Base-by-base conservation (phyloP, 2,329 filamentous ascomycete species). In the Polytolypa hystricis region DNA sequence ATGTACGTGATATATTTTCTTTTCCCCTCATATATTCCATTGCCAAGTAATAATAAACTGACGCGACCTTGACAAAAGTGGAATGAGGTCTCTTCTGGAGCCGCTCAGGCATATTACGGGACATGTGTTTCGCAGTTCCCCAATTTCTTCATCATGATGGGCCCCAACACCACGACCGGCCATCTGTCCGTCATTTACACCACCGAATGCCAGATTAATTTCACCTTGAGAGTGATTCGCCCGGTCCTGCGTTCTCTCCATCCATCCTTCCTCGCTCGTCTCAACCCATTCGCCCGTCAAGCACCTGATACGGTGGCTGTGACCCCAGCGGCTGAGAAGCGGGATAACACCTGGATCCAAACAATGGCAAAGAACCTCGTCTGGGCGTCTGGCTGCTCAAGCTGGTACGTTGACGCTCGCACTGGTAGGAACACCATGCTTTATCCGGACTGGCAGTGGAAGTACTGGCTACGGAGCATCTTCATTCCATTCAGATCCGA, bases 201-300 rank as follows among this genome's bases (percentile, higher is more conserved):
- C 1, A 62, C 63, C 1, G 68, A 71, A 45, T 71, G 67, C 43
- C 66, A 71, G 39, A 67, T 71, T 36, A 69, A 69, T 47, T 67
- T 67, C 41, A 54, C 55, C 12, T 47, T 65, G 5, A 56, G 62
- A 5, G 48, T 66, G 0, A 52, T 71, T 9, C 44, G 43, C 0
- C 66, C 68, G 0, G 55, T 71, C 21, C 44, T 68, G 17, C 41
- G 50, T 4, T 43, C 50, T 11, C 37, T 61, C 35, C 47, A 52
- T 54, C 42, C 37, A 49, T 45, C 16, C 46, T 54, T 14, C 42
- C 53, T 25, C 23, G 48, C n/a, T 46, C 52, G 5, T 17, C 42
- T 10, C 26, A 44, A 14, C 33, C 40, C 18, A 5, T 57, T 39
- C 19, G 26, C n/a, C 14, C 5, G 28, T 6, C 27, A 34, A 28